Evolutionary conservation across 805 yeast species (phyloP).

Genomic region (Torulaspora microellipsoides): DNA sequence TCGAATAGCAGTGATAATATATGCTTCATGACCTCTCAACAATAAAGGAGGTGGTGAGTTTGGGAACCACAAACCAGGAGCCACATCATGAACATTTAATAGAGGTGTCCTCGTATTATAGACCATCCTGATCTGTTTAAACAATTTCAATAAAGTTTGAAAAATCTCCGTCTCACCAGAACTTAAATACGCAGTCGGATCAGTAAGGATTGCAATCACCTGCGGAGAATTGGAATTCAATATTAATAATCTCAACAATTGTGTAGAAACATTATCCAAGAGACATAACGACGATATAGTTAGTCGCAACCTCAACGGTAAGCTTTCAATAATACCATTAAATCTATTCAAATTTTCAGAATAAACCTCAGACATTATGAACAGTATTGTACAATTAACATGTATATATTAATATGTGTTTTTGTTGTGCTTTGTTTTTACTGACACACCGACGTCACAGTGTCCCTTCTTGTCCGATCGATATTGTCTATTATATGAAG

Average conservation of each 20-base stretch:
- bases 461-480: no score
- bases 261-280: constrained; percentile 77
- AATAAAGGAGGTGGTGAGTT: constrained; percentile 55
- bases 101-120: constrained; percentile 70
- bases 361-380: constrained; percentile 12
- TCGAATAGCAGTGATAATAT: constrained; percentile 49
- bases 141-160: constrained; percentile 64
- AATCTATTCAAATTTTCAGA: constrained; percentile 24
- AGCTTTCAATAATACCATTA: constrained; percentile 20
- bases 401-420: background rate
- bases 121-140: constrained; percentile 69
- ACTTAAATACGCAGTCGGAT: constrained; percentile 50
- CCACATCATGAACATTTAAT: constrained; percentile 60
- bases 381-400: background rate
- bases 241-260: constrained; percentile 67
- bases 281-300: constrained; percentile 67
- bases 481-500: no score
- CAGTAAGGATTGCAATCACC: constrained; percentile 60
- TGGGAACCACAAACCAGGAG: constrained; percentile 66
- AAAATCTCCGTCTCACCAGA: constrained; percentile 57
- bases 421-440: constrained; percentile 1
- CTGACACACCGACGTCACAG: constrained; percentile 6
- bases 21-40: constrained; percentile 53
- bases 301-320: constrained; percentile 53
- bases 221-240: constrained; percentile 47